phyloP scores from a whole-genome alignment of 306 rosid species.

The Trifolium fragiferum region DNA sequence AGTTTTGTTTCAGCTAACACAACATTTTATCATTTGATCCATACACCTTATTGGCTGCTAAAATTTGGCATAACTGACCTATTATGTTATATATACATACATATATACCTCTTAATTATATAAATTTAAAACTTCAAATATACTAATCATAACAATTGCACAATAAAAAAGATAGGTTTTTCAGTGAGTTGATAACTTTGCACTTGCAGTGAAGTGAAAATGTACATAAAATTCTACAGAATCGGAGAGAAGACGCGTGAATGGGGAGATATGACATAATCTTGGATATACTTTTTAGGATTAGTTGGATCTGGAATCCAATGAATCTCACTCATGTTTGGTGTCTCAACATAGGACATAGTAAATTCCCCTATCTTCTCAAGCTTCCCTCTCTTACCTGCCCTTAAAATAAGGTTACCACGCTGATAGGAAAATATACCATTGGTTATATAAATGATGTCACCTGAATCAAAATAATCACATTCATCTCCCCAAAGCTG shows the following conservation, averaged over 20 bases:
- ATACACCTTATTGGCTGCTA: no score
- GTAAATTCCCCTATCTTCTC: conserved; percentile 77
- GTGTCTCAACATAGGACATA: conserved; percentile 71
- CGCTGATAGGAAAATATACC: conserved; percentile 73
- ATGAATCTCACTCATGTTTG: conserved; percentile 86
- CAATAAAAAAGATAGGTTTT: no score
- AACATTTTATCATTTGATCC: no score
- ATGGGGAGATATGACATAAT: conserved; percentile 56
- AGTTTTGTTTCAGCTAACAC: no score
- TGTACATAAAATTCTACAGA: not conserved
- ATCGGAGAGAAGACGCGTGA: not conserved
- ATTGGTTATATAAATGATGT: conserved; percentile 49
- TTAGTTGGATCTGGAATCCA: conserved; percentile 64
- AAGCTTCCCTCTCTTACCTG: conserved; percentile 79
- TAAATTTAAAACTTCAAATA: no score
- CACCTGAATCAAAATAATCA: conserved; percentile 55
- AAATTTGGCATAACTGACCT: no score
- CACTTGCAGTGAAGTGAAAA: no score
- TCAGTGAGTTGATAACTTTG: no score
- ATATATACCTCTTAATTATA: no score
- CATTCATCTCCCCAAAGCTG: conserved; percentile 91
- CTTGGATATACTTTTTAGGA: conserved; percentile 56
- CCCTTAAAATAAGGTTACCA: conserved; percentile 60
- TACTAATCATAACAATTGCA: no score
- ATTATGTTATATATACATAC: no score